A percentile compares a stretch with the other conserved stretches of the same genome.
Evolutionary conservation across 225 moss, liverwort and hornwort species (phyloP).

Genomic region (Bryum argenteum): DNA sequence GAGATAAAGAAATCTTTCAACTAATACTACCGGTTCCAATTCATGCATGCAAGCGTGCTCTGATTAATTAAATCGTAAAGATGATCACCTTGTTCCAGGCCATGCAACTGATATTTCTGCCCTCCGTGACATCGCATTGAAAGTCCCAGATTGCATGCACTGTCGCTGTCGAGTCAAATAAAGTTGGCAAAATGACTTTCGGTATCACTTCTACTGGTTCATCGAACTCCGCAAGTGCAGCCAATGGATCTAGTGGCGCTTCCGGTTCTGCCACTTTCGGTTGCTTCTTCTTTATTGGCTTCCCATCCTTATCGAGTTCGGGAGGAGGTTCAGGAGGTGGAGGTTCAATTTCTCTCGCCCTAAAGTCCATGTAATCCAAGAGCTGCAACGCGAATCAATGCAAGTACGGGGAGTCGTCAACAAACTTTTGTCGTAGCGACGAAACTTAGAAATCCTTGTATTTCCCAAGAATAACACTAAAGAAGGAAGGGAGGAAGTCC

Average conservation of each 20-base stretch:
- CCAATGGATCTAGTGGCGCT: conserved; percentile 31
- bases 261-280: conserved; percentile 23
- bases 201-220: conserved; percentile 36
- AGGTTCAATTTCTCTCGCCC: conserved; percentile 61
- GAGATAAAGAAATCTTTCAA: too few relatives aligned
- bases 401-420: not conserved
- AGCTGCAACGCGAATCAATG: conserved; percentile 53
- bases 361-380: conserved; percentile 78
- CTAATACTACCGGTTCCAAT: not conserved
- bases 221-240: conserved; percentile 41
- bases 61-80: not conserved
- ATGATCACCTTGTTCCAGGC: conserved; percentile 81
- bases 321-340: conserved; percentile 37
- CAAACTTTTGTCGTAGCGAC: not conserved
- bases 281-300: conserved; percentile 36
- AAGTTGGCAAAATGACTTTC: conserved; percentile 51
- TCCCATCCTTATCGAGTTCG: conserved; percentile 39
- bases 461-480: too few relatives aligned
- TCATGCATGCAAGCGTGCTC: not conserved
- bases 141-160: conserved; percentile 80
- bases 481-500: too few relatives aligned
- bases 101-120: conserved; percentile 91
- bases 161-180: conserved; percentile 62
- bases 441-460: not conserved
- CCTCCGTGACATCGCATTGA: conserved; percentile 63